These are phyloP conservation scores for Candida mattraensis DNA, from an alignment of 805 yeast species.

Conservation along the genomic window DNA sequence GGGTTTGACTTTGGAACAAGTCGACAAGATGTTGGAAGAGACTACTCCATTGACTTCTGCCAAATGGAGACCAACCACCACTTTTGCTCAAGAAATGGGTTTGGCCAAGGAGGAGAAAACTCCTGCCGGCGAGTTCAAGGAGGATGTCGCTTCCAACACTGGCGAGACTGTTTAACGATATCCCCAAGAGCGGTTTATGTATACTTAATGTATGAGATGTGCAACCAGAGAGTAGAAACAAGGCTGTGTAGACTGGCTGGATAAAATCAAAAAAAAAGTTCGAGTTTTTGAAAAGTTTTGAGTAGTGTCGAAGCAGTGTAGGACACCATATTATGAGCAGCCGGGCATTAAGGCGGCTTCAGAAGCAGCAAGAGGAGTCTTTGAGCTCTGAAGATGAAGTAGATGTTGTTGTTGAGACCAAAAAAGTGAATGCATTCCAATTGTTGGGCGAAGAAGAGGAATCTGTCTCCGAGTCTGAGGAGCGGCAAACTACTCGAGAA, in stretches of 20 bases:
- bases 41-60: conserved; percentile 36
- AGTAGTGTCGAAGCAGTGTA: too few relatives aligned
- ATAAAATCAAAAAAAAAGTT: too few relatives aligned
- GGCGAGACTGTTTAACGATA: conserved; percentile 14
- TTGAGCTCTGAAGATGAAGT: conserved; percentile 10
- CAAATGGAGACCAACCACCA: conserved; percentile 36
- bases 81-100: conserved; percentile 32
- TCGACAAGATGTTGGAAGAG: conserved; percentile 49
- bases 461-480: too few relatives aligned
- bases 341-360: conserved; percentile 39
- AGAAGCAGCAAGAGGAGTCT: conserved; percentile 13
- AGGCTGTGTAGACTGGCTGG: too few relatives aligned
- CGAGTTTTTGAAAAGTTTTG: too few relatives aligned
- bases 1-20: conserved; percentile 81
- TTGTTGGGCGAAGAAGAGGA: conserved; percentile 37
- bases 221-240: too few relatives aligned
- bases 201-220: too few relatives aligned
- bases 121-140: conserved; percentile 17
- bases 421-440: conserved; percentile 45
- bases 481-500: conserved; percentile 6
- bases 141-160: conserved; percentile 12
- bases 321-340: conserved; percentile 52
- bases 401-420: conserved; percentile 3
- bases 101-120: conserved; percentile 24
- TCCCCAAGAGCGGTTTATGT: background rate